Evolutionary conservation across 371 early-diverging fungal genomes (phyloP).

Genomic region (Choanephora cucurbitarum): DNA sequence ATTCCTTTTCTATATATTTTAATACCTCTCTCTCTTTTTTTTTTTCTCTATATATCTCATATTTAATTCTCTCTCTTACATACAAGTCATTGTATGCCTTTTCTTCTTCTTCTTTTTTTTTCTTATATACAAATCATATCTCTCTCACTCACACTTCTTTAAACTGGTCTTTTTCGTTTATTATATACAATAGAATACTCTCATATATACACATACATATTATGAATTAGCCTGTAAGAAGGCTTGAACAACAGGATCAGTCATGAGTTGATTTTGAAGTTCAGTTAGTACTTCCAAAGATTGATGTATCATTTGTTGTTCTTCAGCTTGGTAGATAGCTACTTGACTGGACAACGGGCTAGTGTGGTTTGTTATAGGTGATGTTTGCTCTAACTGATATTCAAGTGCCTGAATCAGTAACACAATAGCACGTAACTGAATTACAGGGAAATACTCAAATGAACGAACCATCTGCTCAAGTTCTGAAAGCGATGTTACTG

Average conservation of each 20-base stretch:
- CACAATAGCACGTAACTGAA: constrained; percentile 27
- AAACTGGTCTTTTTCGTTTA: no score
- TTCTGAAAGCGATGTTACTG: constrained; percentile 3
- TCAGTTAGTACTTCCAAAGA: no score
- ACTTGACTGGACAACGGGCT: constrained; percentile 2
- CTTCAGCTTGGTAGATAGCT: constrained; percentile 16
- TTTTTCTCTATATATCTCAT: background rate
- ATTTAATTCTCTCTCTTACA: background rate
- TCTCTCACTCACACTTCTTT: no score
- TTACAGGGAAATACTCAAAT: constrained; percentile 16
- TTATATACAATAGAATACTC: no score
- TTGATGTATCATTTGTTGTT: background rate
- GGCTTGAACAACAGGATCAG: no score
- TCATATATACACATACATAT: no score
- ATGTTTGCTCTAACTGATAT: constrained; percentile 10
- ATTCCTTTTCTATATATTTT: background rate
- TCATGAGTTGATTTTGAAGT: no score
- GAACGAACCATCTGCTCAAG: constrained; percentile 4
- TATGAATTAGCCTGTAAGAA: no score
- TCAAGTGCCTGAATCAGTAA: constrained; percentile 30
- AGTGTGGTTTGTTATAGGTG: background rate
- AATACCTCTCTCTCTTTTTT: background rate
- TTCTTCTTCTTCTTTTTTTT: no score
- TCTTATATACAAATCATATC: no score
- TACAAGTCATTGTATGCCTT: no score